Evolutionary conservation across 345 rosid genomes (phyloP).

Genomic region (Populus simonii): DNA sequence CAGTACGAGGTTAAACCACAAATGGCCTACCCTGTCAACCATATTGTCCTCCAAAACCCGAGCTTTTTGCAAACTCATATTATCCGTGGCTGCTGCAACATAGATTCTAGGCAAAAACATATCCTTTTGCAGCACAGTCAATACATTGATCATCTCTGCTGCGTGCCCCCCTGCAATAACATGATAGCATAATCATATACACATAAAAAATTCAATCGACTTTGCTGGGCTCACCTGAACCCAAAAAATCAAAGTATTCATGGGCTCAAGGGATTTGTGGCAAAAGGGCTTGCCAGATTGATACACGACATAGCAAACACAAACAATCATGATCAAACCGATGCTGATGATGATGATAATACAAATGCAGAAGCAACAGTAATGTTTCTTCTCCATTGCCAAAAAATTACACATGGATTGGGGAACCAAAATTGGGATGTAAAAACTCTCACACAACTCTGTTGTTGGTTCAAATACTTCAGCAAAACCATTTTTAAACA

Average conservation of each 20-base stretch:
- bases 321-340: background rate
- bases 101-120: slow-evolving; percentile 65
- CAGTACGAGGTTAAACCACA: background rate
- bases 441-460: too few relatives aligned
- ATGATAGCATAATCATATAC: background rate
- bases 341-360: background rate
- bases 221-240: slow-evolving; percentile 9
- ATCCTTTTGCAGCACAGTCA: slow-evolving; percentile 55
- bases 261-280: slow-evolving; percentile 3
- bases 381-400: slow-evolving; percentile 8
- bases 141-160: slow-evolving; percentile 83
- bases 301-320: slow-evolving; percentile 13
- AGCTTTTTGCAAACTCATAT: slow-evolving; percentile 91
- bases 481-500: too few relatives aligned
- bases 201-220: background rate
- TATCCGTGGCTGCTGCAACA: slow-evolving; percentile 83
- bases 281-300: slow-evolving; percentile 21
- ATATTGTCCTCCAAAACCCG: slow-evolving; percentile 57
- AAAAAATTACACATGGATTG: too few relatives aligned
- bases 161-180: slow-evolving; percentile 70
- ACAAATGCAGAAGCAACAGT: background rate
- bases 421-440: too few relatives aligned
- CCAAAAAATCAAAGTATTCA: slow-evolving; percentile 26
- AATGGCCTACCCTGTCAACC: slow-evolving; percentile 35
- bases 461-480: too few relatives aligned